Base-by-base conservation (phyloP, 2,329 filamentous ascomycete genomes). In the Scopulariopsis brevicaulis region DNA sequence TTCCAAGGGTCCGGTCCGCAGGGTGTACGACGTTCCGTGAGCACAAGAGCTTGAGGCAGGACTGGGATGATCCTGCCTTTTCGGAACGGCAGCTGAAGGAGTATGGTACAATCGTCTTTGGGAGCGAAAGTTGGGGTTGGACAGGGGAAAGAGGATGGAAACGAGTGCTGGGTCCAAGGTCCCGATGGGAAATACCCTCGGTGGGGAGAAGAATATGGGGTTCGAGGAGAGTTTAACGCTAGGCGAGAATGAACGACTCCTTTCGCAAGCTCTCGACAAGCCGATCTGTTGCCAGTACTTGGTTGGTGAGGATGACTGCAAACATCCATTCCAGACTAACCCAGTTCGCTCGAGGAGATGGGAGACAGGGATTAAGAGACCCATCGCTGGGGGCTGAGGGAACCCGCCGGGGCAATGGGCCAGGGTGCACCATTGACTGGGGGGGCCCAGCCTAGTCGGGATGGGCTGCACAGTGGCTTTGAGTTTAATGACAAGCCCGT, bases 391-490 rank as follows among this genome's bases (percentile, higher is more conserved):
- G 43, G 24, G 51, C 24, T 34, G 51, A 53, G 51, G 51, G 51
- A 50, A 22, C 20, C 46, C 5, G n/a, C 22, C 46, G 46, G n/a
- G 11, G 20, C 46, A 50, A 56, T 46, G 43, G 55, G 48, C 55
- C 32, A 57, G 55, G 55, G 55, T 53, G 48, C 34, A 53, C 55
- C 55, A 46, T 57, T 52, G 55, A 37, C 55, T 8, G 32, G 34
- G n/a, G 52, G 55, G n/a, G 15, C 46, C 50, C 24, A 53, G n/a
- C 43, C 28, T 50, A 24, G 32, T 53, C 55, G 55, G 55, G 48
- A 57, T 57, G 55, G 55, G 48, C 55, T 57, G 46, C 46, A 51
- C 46, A 25, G 55, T 56, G 55, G 55, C 55, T 56, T 57, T 57
- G 55, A 57, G 55, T 53, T 57, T 57, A 57, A 57, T 56, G 43